These are phyloP conservation scores for Hypomyces perniciosus DNA, from an alignment of 2,329 filamentous ascomycete species.

Conservation along the genomic window DNA sequence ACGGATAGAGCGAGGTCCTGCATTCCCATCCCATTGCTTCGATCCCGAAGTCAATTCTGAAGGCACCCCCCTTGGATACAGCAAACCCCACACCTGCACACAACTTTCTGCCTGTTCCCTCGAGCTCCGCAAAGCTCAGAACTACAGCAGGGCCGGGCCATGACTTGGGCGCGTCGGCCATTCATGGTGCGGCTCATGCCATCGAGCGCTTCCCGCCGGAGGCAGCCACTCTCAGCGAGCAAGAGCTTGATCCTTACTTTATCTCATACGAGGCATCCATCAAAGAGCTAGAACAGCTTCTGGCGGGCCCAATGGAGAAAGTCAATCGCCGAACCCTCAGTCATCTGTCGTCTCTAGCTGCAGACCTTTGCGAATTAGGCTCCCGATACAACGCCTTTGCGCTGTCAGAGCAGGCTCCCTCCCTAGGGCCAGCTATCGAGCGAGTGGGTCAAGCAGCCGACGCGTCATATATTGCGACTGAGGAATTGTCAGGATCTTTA, in stretches of 20 bases:
- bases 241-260: conserved; percentile 94
- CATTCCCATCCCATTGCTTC: conserved; percentile 85
- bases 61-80: conserved; percentile 89
- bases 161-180: conserved; percentile 31
- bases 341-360: conserved; percentile 75
- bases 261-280: conserved; percentile 87
- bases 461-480: conserved; percentile 90
- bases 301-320: conserved; percentile 93
- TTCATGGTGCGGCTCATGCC: conserved; percentile 47
- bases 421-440: conserved; percentile 87
- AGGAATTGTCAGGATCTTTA: conserved; percentile 81
- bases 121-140: conserved; percentile 79
- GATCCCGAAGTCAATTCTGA: conserved; percentile 88
- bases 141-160: conserved; percentile 37
- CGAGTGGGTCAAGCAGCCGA: conserved; percentile 91
- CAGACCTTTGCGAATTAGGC: conserved; percentile 87
- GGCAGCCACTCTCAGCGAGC: conserved; percentile 69
- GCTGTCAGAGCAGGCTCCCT: conserved; percentile 82
- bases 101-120: conserved; percentile 78
- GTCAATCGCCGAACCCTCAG: conserved; percentile 85
- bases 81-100: conserved; percentile 89
- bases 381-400: conserved; percentile 98
- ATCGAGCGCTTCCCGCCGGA: conserved; percentile 80
- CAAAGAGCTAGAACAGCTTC: conserved; percentile 79
- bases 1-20: conserved; percentile 76